These are phyloP conservation scores for Brettanomyces anomalus DNA, from an alignment of 805 yeast genomes.

Conservation along the genomic window DNA sequence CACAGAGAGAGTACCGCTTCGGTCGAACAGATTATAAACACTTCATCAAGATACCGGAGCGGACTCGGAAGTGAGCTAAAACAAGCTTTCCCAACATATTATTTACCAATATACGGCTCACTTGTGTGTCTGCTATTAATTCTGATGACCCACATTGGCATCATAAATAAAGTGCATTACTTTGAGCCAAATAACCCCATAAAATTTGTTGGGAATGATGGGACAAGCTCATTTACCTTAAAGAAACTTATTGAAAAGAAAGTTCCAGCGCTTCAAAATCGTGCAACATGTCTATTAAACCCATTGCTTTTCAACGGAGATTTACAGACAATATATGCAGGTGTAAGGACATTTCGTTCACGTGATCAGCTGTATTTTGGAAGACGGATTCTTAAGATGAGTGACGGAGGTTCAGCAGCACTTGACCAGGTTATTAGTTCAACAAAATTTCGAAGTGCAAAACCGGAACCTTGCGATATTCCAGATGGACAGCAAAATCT, in stretches of 20 bases:
- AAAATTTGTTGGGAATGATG: conserved; percentile 7
- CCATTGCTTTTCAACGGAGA: conserved; percentile 66
- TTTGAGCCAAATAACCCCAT: conserved; percentile 9
- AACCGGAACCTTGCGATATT: conserved; percentile 19
- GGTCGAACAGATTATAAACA: too few species aligned
- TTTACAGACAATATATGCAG: conserved; percentile 67
- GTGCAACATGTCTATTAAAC: conserved; percentile 44
- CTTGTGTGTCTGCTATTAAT: conserved; percentile 7
- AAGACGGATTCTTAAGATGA: conserved; percentile 46
- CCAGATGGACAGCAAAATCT: conserved; percentile 27
- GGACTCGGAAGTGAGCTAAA: not conserved
- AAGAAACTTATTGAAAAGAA: conserved; percentile 14
- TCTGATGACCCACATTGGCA: not conserved
- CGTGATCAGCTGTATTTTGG: conserved; percentile 61
- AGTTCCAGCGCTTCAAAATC: conserved; percentile 36
- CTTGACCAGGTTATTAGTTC: conserved; percentile 59
- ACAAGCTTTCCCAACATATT: not conserved
- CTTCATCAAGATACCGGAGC: too few species aligned
- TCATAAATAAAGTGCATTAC: conserved; percentile 6
- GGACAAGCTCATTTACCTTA: conserved; percentile 8
- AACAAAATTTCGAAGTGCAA: conserved; percentile 15
- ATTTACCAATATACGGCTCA: not conserved
- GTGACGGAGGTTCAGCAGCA: conserved; percentile 66
- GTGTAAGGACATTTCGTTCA: conserved; percentile 41
- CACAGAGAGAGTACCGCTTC: too few species aligned